These are phyloP conservation scores for Phialophora expanda DNA, from an alignment of 2,329 filamentous ascomycete species.

Conservation along the genomic window DNA sequence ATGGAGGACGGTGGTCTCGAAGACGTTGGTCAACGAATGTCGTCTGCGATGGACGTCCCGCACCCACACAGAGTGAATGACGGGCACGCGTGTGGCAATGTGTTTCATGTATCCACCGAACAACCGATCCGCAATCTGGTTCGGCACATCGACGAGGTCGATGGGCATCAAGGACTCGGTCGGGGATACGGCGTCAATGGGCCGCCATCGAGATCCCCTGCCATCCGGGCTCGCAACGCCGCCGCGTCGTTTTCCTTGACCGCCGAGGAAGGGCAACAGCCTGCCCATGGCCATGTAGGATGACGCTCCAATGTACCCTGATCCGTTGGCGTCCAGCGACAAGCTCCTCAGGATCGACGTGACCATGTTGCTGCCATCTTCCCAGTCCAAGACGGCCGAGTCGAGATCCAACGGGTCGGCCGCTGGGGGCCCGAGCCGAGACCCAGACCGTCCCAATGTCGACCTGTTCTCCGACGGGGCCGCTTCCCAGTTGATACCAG, in stretches of 20 bases:
- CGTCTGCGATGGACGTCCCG: constrained; percentile 3
- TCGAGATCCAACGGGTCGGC: neutral
- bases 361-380: neutral
- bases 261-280: no score
- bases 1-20: constrained; percentile 4
- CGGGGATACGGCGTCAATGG: neutral
- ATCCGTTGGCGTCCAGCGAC: no score
- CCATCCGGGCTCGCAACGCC: no score
- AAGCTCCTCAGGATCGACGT: no score
- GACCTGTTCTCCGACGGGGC: no score
- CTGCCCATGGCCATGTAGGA: no score
- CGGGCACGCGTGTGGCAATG: constrained; percentile 9
- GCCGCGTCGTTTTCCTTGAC: no score
- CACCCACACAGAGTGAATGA: constrained; percentile 4
- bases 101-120: constrained; percentile 13
- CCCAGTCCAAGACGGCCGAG: neutral
- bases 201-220: neutral
- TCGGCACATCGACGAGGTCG: neutral
- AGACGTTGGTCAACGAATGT: constrained; percentile 4
- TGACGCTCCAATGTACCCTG: no score
- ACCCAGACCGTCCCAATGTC: no score
- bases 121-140: constrained; percentile 9
- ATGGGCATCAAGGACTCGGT: neutral
- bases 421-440: no score
- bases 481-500: no score